phyloP scores from a whole-genome alignment of 306 rosid genomes.

The Luffa acutangula region DNA sequence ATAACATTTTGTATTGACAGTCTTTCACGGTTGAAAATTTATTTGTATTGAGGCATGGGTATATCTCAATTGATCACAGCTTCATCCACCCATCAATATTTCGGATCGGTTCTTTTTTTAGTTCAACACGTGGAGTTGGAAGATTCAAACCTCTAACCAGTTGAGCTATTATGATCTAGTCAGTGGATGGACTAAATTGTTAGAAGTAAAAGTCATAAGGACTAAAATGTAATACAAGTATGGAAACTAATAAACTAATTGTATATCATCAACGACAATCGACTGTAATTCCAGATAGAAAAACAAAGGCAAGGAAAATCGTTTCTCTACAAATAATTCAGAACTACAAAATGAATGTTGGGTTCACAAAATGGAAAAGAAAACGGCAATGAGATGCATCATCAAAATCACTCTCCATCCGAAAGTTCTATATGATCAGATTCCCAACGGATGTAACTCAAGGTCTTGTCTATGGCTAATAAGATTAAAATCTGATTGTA shows the following conservation, averaged over 20 bases:
- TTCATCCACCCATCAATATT: too few species aligned
- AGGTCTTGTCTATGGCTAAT: not conserved
- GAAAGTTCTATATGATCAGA: not conserved
- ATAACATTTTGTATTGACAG: too few species aligned
- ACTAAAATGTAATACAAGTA: not conserved
- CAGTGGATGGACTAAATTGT: not conserved
- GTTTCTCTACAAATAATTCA: constrained; percentile 6
- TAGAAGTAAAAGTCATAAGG: not conserved
- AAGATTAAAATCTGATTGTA: not conserved
- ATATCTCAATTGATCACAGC: too few species aligned
- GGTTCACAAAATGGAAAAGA: not conserved
- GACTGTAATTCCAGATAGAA: not conserved
- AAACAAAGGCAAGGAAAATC: not conserved
- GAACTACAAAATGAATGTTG: constrained; percentile 1
- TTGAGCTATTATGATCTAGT: too few species aligned
- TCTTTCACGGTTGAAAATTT: too few species aligned
- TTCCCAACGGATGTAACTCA: not conserved
- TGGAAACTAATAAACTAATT: not conserved
- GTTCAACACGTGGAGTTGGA: too few species aligned
- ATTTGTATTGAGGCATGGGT: too few species aligned
- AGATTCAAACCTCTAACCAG: too few species aligned
- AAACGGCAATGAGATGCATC: not conserved
- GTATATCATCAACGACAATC: not conserved
- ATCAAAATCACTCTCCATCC: not conserved
- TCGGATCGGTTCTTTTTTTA: too few species aligned